Base-by-base conservation (phyloP, 805 yeast species). In the Saturnispora bothae region DNA sequence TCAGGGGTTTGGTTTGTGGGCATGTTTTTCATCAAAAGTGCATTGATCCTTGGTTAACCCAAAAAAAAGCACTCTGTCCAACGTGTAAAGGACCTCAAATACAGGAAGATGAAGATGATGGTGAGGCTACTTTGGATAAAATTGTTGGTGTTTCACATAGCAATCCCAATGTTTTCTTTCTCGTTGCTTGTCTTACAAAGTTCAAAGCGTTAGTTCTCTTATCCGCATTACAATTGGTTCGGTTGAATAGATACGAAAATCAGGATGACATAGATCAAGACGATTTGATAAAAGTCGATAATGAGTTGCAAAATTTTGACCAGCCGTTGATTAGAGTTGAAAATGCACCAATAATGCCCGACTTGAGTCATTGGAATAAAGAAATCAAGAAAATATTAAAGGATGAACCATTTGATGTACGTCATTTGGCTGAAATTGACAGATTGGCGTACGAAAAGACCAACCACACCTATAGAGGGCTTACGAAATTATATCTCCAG, bases 11-110 rank as follows among this genome's bases (percentile, higher is more conserved):
- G 31, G 63, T 81, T 9, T 83, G 95, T 60, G 85, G 86, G 3
- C 95, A 83, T 57, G 85, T 79, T 2, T 83, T 77, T 67, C 95
- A 83, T 51, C 66, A 77, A 17, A 78, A 69, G 14, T 83, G 95
- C 57, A 68, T 84, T 38, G 85, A 79, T 45, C 88, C 88, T 2
- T 83, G 94, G 94, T 61, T 83, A 33, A 76, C 74, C 3, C 71
- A 72, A 45, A 64, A 89, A 47, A 68, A 80, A 33, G 88, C 86
- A 1, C 78, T 83, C 48, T 83, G 95, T 53, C 94, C 95, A 7
- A 74, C 78, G 65, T 83, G 95, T 58, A 81, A 83, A 50, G 61
- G 78, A 23, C 85, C 77, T 52, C 51, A 42, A 18, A 38, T 41
- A 14, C 48, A 45, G 18, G 29, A 33, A n/a, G 45, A 41, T 1